Percentiles rank a stretch among this genome's conserved stretches.
These are phyloP conservation scores for Colletotrichum musicola DNA, from an alignment of 2,329 filamentous ascomycete genomes.

Conservation along the genomic window DNA sequence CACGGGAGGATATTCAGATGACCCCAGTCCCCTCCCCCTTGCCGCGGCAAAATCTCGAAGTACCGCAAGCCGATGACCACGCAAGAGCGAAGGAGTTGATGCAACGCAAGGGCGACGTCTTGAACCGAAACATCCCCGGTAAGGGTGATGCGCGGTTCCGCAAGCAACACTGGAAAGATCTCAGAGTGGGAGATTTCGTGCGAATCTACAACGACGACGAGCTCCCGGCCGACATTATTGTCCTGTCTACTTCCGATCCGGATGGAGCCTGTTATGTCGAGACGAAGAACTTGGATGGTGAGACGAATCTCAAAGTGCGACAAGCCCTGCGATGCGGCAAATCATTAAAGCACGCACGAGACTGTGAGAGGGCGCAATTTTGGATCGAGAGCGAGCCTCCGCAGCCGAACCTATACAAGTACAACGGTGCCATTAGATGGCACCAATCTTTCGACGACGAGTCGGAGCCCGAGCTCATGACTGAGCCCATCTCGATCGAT, in stretches of 20 bases:
- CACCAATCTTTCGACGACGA: conserved; percentile 77
- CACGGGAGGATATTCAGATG: conserved; percentile 87
- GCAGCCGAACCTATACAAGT: conserved; percentile 94
- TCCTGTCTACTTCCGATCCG: conserved; percentile 91
- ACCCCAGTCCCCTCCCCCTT: conserved; percentile 90
- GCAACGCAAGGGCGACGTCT: conserved; percentile 68
- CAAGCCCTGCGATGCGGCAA: conserved; percentile 89
- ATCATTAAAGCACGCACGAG: conserved; percentile 85
- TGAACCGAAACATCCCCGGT: conserved; percentile 77
- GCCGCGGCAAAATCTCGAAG: conserved; percentile 56
- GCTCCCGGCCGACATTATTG: conserved; percentile 91
- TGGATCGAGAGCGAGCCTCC: conserved; percentile 89
- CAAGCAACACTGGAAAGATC: conserved; percentile 93
- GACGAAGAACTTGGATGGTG: conserved; percentile 97
- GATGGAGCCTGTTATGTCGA: conserved; percentile 98
- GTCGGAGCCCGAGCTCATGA: conserved; percentile 79
- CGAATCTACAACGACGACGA: conserved; percentile 97
- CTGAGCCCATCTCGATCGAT: conserved; percentile 93
- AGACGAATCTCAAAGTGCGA: conserved; percentile 96
- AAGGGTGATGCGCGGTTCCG: conserved; percentile 87
- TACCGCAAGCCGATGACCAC: conserved; percentile 53
- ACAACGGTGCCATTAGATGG: conserved; percentile 92
- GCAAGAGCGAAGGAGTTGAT: conserved; percentile 54
- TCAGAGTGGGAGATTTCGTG: conserved; percentile 96
- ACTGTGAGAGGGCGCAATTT: conserved; percentile 93